Evolutionary conservation across 768 basidiomycete species (phyloP).

Genomic region (Rhizopogon roseolus): DNA sequence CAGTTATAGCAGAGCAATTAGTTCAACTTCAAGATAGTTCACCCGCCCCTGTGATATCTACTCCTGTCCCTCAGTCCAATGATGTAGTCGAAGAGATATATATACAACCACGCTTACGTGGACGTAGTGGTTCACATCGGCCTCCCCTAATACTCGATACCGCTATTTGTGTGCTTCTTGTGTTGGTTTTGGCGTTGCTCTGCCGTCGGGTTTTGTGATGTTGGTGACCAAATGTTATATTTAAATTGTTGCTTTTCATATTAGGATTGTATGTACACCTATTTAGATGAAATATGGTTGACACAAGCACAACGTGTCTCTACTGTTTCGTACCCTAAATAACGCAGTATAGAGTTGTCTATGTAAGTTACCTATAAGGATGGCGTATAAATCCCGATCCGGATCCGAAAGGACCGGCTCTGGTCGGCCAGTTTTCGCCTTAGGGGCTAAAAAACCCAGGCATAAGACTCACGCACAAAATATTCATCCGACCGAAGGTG

Average conservation of each 20-base stretch:
- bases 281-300: background rate
- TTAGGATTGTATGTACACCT: constrained; percentile 5
- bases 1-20: constrained; percentile 18
- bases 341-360: too few species aligned
- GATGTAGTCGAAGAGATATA: constrained; percentile 8
- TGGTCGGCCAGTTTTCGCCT: too few species aligned
- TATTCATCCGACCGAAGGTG: too few species aligned
- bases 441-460: too few species aligned
- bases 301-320: too few species aligned
- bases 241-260: constrained; percentile 10
- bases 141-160: constrained; percentile 70
- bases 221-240: background rate
- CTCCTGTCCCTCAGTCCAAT: constrained; percentile 4
- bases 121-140: constrained; percentile 19
- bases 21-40: constrained; percentile 8
- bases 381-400: too few species aligned
- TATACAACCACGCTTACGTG: constrained; percentile 10
- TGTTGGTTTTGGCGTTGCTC: constrained; percentile 62
- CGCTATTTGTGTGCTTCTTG: constrained; percentile 68
- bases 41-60: constrained; percentile 9
- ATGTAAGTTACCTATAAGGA: too few species aligned
- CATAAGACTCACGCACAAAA: too few species aligned
- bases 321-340: too few species aligned
- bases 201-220: constrained; percentile 50
- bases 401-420: too few species aligned